Evolutionary conservation across 2,329 filamentous ascomycete species (phyloP).

Genomic region (Monosporascus sp.): DNA sequence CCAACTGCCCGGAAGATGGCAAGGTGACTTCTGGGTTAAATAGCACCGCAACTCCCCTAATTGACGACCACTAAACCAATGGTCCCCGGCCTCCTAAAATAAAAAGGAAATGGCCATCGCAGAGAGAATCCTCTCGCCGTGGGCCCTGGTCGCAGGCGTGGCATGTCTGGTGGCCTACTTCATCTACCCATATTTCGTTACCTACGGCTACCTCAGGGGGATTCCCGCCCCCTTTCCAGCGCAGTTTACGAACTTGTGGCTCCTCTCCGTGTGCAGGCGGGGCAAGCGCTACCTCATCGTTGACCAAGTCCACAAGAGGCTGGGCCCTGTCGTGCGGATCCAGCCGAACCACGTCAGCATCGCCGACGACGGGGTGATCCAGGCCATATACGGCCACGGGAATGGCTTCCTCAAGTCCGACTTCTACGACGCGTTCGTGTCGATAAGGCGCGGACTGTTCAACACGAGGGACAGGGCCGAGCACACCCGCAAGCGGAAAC

Average conservation of each 20-base stretch:
- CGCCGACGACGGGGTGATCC: slow-evolving; percentile 73
- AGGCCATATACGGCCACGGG: slow-evolving; percentile 71
- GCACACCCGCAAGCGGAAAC: slow-evolving; percentile 85
- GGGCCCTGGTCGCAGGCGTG: slow-evolving; percentile 40
- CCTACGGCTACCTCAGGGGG: slow-evolving; percentile 41
- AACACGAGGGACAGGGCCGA: slow-evolving; percentile 79
- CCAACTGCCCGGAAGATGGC: no score
- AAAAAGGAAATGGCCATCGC: slow-evolving; percentile 26
- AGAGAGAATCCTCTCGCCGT: slow-evolving; percentile 39
- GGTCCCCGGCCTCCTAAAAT: background rate
- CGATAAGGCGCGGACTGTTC: slow-evolving; percentile 79
- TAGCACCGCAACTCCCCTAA: no score
- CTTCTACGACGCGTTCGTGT: slow-evolving; percentile 90
- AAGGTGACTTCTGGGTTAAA: no score
- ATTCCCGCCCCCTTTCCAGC: slow-evolving; percentile 61
- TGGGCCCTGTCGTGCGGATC: slow-evolving; percentile 76
- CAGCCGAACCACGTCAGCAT: slow-evolving; percentile 81
- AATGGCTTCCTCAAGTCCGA: slow-evolving; percentile 74
- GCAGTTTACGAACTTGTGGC: slow-evolving; percentile 74
- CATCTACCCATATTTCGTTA: slow-evolving; percentile 55
- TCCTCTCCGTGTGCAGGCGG: slow-evolving; percentile 59
- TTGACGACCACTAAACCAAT: no score
- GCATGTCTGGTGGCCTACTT: slow-evolving; percentile 48
- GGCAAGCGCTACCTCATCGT: slow-evolving; percentile 62
- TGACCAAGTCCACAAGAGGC: slow-evolving; percentile 67